Conservation (phyloP, 169 alveolate species). For the Eimeria praecox region DNA sequence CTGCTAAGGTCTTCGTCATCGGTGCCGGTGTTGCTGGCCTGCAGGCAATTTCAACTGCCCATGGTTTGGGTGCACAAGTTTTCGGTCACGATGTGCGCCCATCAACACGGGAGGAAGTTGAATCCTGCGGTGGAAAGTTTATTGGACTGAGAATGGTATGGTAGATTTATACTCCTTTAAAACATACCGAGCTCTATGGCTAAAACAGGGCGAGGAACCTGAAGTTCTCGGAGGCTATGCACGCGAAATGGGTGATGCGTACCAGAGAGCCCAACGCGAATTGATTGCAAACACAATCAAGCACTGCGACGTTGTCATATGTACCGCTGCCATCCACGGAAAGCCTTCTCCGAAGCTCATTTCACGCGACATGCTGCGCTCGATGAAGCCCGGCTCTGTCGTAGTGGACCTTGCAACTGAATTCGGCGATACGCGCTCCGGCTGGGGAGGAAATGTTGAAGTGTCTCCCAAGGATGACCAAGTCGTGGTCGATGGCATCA, state of each 20-base stretch:
- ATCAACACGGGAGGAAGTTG: conserved; percentile 94
- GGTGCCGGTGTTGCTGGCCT: conserved; percentile 99
- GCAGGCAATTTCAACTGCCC: conserved; percentile 96
- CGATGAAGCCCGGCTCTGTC: conserved; percentile 93
- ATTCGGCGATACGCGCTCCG: conserved; percentile 83
- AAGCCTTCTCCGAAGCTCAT: conserved; percentile 94
- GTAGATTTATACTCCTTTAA: neutral
- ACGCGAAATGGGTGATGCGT: conserved; percentile 91
- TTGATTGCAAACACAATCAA: conserved; percentile 89
- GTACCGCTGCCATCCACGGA: conserved; percentile 96
- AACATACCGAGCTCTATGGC: neutral
- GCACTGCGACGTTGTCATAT: conserved; percentile 93
- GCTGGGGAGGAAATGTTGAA: conserved; percentile 95
- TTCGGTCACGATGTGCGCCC: conserved; percentile 93
- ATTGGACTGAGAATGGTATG: conserved; percentile 78
- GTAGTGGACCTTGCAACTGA: conserved; percentile 95
- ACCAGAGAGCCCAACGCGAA: conserved; percentile 89
- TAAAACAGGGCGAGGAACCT: conserved; percentile 82
- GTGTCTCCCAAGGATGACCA: conserved; percentile 89
- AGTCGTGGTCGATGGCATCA: conserved; percentile 90
- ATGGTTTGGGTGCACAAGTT: conserved; percentile 94
- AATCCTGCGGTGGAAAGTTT: conserved; percentile 90
- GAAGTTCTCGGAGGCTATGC: conserved; percentile 93
- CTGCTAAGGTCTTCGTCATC: conserved; percentile 95
- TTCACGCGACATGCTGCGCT: conserved; percentile 89